A percentile compares a stretch with the other conserved stretches of the same genome.
These are phyloP conservation scores for Rhizomucor miehei DNA, from an alignment of 371 early-diverging fungal genomes.

Conservation along the genomic window DNA sequence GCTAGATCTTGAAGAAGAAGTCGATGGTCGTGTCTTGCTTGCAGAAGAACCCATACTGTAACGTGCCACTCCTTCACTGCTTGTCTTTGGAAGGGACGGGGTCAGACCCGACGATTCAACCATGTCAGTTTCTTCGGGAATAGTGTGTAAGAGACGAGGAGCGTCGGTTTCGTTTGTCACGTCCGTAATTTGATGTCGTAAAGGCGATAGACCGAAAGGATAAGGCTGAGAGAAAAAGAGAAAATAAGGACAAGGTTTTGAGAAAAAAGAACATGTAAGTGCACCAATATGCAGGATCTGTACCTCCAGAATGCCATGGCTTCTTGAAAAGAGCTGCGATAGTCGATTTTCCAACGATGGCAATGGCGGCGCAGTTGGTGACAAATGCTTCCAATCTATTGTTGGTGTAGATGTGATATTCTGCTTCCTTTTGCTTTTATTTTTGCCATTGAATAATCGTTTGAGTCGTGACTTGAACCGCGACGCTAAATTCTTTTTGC, in stretches of 20 bases:
- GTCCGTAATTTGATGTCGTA: background rate
- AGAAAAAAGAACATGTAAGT: background rate
- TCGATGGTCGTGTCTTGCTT: background rate
- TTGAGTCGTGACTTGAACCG: no score
- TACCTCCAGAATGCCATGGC: background rate
- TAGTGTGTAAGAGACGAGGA: conserved; percentile 5
- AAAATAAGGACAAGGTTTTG: background rate
- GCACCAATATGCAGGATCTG: background rate
- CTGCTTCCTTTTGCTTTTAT: no score
- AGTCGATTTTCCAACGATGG: background rate
- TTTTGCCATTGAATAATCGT: no score
- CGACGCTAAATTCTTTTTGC: no score
- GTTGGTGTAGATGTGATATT: background rate
- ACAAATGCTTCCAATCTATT: conserved; percentile 1
- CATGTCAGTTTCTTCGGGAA: conserved; percentile 15
- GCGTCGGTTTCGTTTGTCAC: background rate
- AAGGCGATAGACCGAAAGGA: background rate
- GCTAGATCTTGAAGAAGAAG: background rate
- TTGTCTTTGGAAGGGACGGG: background rate
- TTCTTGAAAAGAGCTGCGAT: background rate
- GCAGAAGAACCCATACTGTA: background rate
- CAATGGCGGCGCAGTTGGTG: background rate
- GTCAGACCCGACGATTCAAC: background rate
- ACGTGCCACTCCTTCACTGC: background rate
- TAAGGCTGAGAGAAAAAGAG: background rate